Evolutionary conservation across 495 filamentous ascomycete species (phyloP).

Genomic region (Penicillium verhagenii): DNA sequence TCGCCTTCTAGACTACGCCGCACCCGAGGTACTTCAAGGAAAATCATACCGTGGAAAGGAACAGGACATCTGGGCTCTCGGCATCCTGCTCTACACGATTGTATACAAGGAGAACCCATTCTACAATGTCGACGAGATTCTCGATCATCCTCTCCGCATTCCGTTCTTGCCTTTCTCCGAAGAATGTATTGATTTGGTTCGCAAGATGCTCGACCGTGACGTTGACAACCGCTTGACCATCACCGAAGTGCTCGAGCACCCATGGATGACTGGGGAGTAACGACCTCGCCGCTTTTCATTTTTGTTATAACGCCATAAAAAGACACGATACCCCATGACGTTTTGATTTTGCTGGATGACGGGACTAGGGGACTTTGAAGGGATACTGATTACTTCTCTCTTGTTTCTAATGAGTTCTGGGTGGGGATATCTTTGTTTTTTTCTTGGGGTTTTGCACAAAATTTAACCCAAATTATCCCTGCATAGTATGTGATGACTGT

Average conservation of each 20-base stretch:
- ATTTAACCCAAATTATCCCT: neutral
- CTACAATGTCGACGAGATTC: conserved; percentile 98
- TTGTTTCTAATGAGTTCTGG: neutral
- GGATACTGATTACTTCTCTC: neutral
- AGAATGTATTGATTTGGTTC: conserved; percentile 83
- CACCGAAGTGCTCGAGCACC: conserved; percentile 78
- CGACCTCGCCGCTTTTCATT: neutral
- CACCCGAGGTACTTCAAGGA: conserved; percentile 93
- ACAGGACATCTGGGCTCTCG: conserved; percentile 98
- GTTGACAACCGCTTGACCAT: conserved; percentile 79
- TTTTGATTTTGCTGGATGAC: conserved; percentile 28
- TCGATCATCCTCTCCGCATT: conserved; percentile 91
- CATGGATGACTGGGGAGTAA: conserved; percentile 58
- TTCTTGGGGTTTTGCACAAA: conserved; percentile 3
- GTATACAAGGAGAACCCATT: conserved; percentile 99
- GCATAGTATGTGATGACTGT: conserved; percentile 4
- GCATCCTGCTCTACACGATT: conserved; percentile 96
- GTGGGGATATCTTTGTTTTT: neutral
- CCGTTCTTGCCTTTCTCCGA: conserved; percentile 86
- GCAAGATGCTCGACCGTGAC: conserved; percentile 87
- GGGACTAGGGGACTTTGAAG: neutral
- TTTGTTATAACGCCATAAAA: conserved; percentile 20
- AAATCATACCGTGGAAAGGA: conserved; percentile 92
- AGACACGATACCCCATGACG: conserved; percentile 33
- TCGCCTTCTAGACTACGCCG: conserved; percentile 79